Evolutionary conservation across 768 basidiomycete species (phyloP).

Genomic region (Neoboletus magnificus): DNA sequence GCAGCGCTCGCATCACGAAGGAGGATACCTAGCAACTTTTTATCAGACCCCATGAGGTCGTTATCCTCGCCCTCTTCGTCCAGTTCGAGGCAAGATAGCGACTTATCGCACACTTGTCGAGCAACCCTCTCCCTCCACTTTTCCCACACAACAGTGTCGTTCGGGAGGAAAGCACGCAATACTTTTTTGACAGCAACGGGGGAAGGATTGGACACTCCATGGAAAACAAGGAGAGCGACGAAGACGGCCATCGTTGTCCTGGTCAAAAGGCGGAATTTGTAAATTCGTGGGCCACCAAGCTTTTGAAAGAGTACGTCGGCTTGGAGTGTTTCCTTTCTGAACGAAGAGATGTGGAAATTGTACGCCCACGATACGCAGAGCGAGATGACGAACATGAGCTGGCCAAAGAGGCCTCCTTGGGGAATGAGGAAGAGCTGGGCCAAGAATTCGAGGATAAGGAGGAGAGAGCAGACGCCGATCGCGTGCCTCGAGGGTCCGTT

Average conservation of each 20-base stretch:
- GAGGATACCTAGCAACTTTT: slow-evolving; percentile 10
- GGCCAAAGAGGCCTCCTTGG: slow-evolving; percentile 32
- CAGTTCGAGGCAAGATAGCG: background rate
- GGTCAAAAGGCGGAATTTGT: slow-evolving; percentile 13
- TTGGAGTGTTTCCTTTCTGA: slow-evolving; percentile 27
- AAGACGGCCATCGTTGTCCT: slow-evolving; percentile 18
- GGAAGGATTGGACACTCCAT: slow-evolving; percentile 1
- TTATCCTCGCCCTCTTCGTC: background rate
- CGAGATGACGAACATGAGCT: slow-evolving; percentile 34
- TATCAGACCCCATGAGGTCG: background rate
- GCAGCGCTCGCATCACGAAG: slow-evolving; percentile 17
- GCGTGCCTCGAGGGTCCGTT: background rate
- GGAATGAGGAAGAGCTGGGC: slow-evolving; percentile 32
- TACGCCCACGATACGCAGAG: slow-evolving; percentile 34
- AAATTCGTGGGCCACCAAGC: slow-evolving; percentile 10
- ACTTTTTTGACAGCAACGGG: slow-evolving; percentile 4
- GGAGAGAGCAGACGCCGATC: slow-evolving; percentile 25
- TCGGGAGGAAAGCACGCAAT: slow-evolving; percentile 14
- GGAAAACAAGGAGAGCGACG: slow-evolving; percentile 12
- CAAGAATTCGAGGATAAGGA: slow-evolving; percentile 29
- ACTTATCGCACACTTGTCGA: slow-evolving; percentile 8
- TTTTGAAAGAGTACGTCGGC: slow-evolving; percentile 16
- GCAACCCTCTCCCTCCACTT: slow-evolving; percentile 20
- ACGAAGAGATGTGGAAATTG: slow-evolving; percentile 28
- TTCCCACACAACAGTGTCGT: slow-evolving; percentile 23